Percentiles rank a stretch among this genome's conserved stretches.
phyloP scores from a whole-genome alignment of 257 asterid species.

The Ocimum tenuiflorum region DNA sequence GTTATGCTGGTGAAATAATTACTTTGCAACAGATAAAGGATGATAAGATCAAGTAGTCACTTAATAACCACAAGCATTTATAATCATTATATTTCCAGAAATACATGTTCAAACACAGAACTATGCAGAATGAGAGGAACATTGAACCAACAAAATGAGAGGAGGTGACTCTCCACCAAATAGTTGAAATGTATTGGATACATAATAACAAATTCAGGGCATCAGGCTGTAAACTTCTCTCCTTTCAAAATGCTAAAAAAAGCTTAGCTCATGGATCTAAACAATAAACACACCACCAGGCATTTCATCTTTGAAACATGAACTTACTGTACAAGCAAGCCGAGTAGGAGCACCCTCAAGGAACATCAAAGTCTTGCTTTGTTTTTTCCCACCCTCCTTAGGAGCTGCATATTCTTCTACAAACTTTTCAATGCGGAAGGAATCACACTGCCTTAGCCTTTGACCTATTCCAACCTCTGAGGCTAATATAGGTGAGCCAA shows the following conservation, averaged over 20 bases:
- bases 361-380: conserved; percentile 82
- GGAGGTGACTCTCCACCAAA: neutral
- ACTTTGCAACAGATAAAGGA: neutral
- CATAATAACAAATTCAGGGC: neutral
- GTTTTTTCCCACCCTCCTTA: conserved; percentile 66
- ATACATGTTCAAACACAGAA: neutral
- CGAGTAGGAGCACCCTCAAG: conserved; percentile 84
- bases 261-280: neutral
- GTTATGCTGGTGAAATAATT: neutral
- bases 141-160: neutral
- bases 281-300: neutral
- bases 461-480: conserved; percentile 53
- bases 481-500: conserved; percentile 58
- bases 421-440: conserved; percentile 67
- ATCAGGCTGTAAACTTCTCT: neutral
- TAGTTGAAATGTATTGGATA: neutral
- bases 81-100: neutral
- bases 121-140: neutral
- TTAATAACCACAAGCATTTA: neutral
- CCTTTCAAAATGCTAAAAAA: neutral
- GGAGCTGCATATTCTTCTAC: conserved; percentile 65
- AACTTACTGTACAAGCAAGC: conserved; percentile 82
- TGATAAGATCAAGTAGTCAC: neutral
- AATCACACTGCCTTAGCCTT: conserved; percentile 70
- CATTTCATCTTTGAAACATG: neutral